These are phyloP conservation scores for Plasmodiophora brassicae DNA, from an alignment of 208 protist species.

Conservation along the genomic window DNA sequence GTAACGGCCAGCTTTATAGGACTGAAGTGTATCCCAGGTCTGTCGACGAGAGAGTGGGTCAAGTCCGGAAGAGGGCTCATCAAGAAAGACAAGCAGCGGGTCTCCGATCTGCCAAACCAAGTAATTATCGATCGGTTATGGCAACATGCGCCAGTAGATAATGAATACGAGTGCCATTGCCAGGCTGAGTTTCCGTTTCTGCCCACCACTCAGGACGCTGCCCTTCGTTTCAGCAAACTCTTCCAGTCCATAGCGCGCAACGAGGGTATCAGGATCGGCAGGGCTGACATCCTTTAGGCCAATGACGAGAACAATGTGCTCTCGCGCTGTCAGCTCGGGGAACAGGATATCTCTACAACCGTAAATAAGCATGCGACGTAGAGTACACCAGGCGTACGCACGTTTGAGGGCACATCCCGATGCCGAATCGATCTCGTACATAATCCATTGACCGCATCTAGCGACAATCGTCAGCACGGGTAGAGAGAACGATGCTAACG, in stretches of 20 bases:
- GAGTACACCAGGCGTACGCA: not conserved
- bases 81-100: not conserved
- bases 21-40: not conserved
- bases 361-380: not conserved
- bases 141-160: too few species aligned
- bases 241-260: not conserved
- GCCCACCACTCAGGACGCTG: not conserved
- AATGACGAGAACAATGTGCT: not conserved
- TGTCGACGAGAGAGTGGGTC: not conserved
- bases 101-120: not conserved
- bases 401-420: conserved; percentile 3
- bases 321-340: not conserved
- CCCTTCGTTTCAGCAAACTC: not conserved
- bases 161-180: not conserved
- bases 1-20: not conserved
- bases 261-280: not conserved
- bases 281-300: not conserved
- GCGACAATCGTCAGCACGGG: not conserved
- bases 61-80: conserved; percentile 1
- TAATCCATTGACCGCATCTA: not conserved
- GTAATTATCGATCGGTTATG: too few species aligned
- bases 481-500: not conserved
- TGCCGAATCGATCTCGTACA: not conserved
- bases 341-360: not conserved
- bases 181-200: not conserved